A percentile compares a stretch with the other conserved stretches of the same genome.
phyloP scores from a whole-genome alignment of 179 eudicot genomes.

The Beta lomatogona region DNA sequence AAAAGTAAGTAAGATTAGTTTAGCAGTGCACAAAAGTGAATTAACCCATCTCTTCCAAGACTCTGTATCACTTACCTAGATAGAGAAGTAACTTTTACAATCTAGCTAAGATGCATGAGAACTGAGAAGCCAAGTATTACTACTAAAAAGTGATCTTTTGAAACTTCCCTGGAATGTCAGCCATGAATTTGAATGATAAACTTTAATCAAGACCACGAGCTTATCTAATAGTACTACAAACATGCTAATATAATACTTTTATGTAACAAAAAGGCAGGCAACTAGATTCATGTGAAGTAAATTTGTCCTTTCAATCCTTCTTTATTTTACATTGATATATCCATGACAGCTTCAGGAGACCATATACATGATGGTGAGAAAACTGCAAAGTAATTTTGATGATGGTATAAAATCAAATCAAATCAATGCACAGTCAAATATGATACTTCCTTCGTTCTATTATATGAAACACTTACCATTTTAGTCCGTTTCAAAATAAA shows the following conservation, averaged over 20 bases:
- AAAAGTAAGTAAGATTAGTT: neutral
- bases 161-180: conserved; percentile 20
- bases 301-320: conserved; percentile 7
- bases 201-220: conserved; percentile 15
- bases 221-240: conserved; percentile 3
- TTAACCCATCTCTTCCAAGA: neutral
- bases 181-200: conserved; percentile 11
- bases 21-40: neutral
- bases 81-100: no score
- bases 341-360: neutral
- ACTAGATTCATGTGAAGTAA: conserved; percentile 13
- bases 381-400: neutral
- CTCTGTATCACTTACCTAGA: neutral
- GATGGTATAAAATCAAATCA: conserved; percentile 10
- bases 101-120: conserved; percentile 5
- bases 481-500: no score
- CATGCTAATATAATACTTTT: conserved; percentile 9
- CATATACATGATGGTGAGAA: neutral
- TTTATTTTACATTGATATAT: neutral
- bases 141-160: conserved; percentile 9
- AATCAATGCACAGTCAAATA: conserved; percentile 4
- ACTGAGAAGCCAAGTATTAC: conserved; percentile 11
- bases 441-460: no score
- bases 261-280: neutral
- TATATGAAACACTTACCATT: no score